Conservation (phyloP, 257 asterid genomes). For the Galeopsis tetrahit region DNA sequence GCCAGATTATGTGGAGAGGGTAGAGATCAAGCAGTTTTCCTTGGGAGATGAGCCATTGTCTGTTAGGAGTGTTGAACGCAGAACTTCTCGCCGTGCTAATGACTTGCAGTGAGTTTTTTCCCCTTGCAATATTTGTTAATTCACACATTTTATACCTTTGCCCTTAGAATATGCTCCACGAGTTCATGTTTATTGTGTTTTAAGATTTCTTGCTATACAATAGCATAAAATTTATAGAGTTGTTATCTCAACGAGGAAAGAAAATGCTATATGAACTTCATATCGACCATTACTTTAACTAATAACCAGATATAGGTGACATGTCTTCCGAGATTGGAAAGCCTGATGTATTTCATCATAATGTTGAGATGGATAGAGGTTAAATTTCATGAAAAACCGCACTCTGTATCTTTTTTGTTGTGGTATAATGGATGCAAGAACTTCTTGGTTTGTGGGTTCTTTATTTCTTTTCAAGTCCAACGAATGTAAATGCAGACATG, state of each 20-base stretch:
- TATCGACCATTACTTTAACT: not conserved
- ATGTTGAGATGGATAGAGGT: not conserved
- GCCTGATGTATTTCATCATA: constrained; percentile 5
- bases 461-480: not conserved
- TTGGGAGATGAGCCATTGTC: constrained; percentile 86
- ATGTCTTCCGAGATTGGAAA: not conserved
- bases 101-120: constrained; percentile 81
- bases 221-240: not conserved
- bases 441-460: constrained; percentile 8
- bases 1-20: constrained; percentile 86
- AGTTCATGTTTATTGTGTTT: constrained; percentile 8
- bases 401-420: not conserved
- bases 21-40: constrained; percentile 83
- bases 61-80: constrained; percentile 80
- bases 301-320: not conserved
- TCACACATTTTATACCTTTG: constrained; percentile 6
- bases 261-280: constrained; percentile 15
- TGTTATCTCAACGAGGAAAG: constrained; percentile 3
- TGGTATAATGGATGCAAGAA: not conserved
- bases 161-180: not conserved
- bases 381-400: not conserved
- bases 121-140: constrained; percentile 22
- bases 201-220: not conserved
- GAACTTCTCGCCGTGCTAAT: constrained; percentile 79
- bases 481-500: not conserved